Evolutionary conservation across 768 basidiomycete genomes (phyloP), one percentile per base, ranked within the genome.

Genomic region (Boletus sensibilis): DNA sequence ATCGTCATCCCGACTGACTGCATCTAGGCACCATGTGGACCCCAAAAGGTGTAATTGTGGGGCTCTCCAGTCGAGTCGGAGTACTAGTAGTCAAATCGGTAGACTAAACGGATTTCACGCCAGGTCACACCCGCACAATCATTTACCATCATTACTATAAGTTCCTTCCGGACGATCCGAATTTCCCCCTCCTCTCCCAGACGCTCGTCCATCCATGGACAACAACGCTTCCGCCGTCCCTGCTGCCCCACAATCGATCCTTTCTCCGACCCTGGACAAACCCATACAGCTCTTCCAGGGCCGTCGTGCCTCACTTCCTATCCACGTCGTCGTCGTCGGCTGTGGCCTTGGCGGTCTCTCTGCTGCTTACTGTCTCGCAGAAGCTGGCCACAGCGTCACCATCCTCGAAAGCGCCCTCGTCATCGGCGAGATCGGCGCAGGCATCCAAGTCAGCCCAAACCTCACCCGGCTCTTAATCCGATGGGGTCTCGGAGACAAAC

Each of bases 311-410:
- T 3, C 55, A 1, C 55, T 68, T 2, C 46, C 72, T 12, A 67
- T 78, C 8, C 58, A 73, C 46, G 60, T 82, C 50, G 67, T 77
- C 46, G 69, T 83, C 52, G 77, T 83, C 13, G 81, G 82, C 5
- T 79, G 78, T 42, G 82, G 82, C 13, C 71, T 83, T 1, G 82
- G 77, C 2, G 82, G 82, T 13, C 69, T 83, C 31, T 62, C 78
- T 2, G 74, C 78, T 2, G 81, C 79, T 8, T 76, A 73, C 64
- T 69, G 70, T 38, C 72, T 82, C 12, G 78, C 78, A 4, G 70
- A 72, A 20, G 75, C 77, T 0, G 81, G 81, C 2, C 81, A 83
- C 64, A 74, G 61, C 5, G 74, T 83, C 50, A 80, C 79, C 31
- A 68, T 82, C 47, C 68, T 83, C 37, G 82, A 83, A 58, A 61